Evolutionary conservation across 768 basidiomycete species (phyloP).

Genomic region (Chalciporus piperatus): DNA sequence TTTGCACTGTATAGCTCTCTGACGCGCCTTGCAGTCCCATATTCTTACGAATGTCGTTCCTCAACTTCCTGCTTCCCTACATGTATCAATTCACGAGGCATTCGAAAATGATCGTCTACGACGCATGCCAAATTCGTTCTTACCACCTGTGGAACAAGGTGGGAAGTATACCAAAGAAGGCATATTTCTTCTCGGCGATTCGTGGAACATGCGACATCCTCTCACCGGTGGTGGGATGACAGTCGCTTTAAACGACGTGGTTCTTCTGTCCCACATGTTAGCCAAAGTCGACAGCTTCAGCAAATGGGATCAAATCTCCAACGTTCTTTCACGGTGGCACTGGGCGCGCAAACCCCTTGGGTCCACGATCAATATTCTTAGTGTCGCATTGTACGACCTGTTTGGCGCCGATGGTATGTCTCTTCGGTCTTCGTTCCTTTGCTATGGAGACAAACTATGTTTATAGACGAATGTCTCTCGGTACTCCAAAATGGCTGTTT

Average conservation of each 20-base stretch:
- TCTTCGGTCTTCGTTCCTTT: not conserved
- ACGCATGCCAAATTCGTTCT: slow-evolving; percentile 94
- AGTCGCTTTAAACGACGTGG: slow-evolving; percentile 86
- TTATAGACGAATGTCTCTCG: slow-evolving; percentile 54
- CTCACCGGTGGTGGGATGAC: slow-evolving; percentile 99
- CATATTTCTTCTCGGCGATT: slow-evolving; percentile 85
- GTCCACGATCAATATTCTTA: slow-evolving; percentile 88
- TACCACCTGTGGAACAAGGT: slow-evolving; percentile 75
- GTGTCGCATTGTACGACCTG: slow-evolving; percentile 89
- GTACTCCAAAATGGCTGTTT: slow-evolving; percentile 85
- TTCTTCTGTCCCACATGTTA: slow-evolving; percentile 65
- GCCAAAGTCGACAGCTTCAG: slow-evolving; percentile 38
- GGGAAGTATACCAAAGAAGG: slow-evolving; percentile 53
- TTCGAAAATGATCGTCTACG: slow-evolving; percentile 80
- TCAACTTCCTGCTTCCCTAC: slow-evolving; percentile 73
- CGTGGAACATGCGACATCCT: slow-evolving; percentile 99
- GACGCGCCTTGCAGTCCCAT: slow-evolving; percentile 44
- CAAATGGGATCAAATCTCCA: slow-evolving; percentile 52
- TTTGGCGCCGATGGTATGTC: slow-evolving; percentile 88
- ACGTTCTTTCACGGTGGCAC: slow-evolving; percentile 69
- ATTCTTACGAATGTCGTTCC: slow-evolving; percentile 75
- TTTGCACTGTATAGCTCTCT: not conserved
- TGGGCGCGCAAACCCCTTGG: slow-evolving; percentile 83
- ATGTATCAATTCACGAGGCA: slow-evolving; percentile 59
- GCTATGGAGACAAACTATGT: slow-evolving; percentile 1